phyloP scores from a whole-genome alignment of 305 asterid genomes.

The Fraxinus ornus region DNA sequence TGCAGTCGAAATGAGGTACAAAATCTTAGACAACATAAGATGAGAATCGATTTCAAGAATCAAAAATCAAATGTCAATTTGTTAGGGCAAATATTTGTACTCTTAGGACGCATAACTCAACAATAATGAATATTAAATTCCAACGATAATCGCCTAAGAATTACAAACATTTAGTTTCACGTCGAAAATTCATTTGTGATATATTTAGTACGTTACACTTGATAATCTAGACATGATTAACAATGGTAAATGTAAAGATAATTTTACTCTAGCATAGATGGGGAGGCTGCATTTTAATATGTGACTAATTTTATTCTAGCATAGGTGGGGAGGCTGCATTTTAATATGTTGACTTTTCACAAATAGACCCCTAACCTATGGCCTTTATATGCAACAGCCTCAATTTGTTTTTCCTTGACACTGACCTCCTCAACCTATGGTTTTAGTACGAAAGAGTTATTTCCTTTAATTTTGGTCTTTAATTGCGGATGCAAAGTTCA shows the following conservation, averaged over 20 bases:
- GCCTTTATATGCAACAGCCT: not conserved
- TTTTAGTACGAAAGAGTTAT: not conserved
- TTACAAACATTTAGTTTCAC: too few species aligned
- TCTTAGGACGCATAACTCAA: not conserved
- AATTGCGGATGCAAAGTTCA: too few species aligned
- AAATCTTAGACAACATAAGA: not conserved
- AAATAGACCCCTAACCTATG: not conserved
- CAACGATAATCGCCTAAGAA: not conserved
- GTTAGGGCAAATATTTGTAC: not conserved
- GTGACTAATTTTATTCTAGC: too few species aligned
- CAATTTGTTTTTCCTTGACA: not conserved
- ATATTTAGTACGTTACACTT: too few species aligned
- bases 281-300: not conserved
- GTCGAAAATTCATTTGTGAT: not conserved
- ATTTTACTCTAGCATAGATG: too few species aligned
- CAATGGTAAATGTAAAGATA: not conserved
- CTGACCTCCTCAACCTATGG: not conserved
- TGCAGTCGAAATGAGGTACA: not conserved
- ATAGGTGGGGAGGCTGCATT: not conserved
- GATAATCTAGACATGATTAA: not conserved
- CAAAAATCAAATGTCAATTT: not conserved
- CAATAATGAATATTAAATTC: not conserved
- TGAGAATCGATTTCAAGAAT: not conserved
- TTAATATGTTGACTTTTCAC: not conserved
- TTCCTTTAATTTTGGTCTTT: too few species aligned